phyloP scores from a whole-genome alignment of 163 green algal species.

The Trebouxia gelatinosa region DNA sequence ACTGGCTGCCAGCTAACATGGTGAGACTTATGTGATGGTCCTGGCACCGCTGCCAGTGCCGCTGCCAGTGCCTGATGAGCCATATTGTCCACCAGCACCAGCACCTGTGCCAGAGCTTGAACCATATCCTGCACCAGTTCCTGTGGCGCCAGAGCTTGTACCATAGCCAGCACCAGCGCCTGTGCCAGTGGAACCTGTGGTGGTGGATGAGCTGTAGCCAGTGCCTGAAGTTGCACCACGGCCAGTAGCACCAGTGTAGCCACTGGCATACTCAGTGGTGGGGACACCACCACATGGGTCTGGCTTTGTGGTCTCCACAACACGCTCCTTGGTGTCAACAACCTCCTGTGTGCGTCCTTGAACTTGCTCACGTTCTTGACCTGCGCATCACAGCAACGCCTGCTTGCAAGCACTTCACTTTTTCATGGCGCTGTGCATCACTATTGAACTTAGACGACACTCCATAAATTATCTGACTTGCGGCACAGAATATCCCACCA shows the following conservation, averaged over 20 bases:
- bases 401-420: too few relatives aligned
- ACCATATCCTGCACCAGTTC: not conserved
- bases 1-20: too few relatives aligned
- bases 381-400: not conserved
- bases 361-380: constrained; percentile 13
- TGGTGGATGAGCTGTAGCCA: constrained; percentile 2
- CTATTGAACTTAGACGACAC: too few relatives aligned
- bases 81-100: not conserved
- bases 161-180: constrained; percentile 3
- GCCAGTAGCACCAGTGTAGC: not conserved
- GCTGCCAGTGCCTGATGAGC: not conserved
- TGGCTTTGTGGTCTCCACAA: not conserved
- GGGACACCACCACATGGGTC: constrained; percentile 24
- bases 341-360: constrained; percentile 4
- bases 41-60: not conserved
- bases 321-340: constrained; percentile 7
- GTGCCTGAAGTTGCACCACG: not conserved
- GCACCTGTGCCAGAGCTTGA: not conserved
- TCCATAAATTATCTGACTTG: too few relatives aligned
- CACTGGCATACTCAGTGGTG: constrained; percentile 11
- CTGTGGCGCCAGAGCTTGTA: not conserved
- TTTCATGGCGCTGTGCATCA: too few relatives aligned
- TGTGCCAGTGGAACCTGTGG: not conserved
- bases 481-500: not conserved
- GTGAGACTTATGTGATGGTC: not conserved